Evolutionary conservation across 1,284 basidiomycete species (phyloP), one percentile per base, ranked within the genome.

Genomic region (Sporisorium iseilematis-ciliati): DNA sequence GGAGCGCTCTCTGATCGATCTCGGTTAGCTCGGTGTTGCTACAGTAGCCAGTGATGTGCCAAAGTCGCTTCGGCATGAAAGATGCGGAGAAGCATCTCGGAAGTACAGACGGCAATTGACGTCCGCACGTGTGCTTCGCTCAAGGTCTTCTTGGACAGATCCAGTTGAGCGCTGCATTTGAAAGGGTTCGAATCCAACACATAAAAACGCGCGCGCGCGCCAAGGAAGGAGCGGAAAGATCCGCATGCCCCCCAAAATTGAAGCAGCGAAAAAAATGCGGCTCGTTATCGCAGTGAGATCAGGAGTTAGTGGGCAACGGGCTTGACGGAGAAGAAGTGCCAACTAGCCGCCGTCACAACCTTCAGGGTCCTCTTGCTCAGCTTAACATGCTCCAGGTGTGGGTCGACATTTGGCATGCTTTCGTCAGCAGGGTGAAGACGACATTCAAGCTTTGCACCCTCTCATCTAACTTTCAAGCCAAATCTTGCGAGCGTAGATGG

Each of bases 241-340:
- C 54, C 54, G 54, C 41, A 29, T 0, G 31, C 0, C 16, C 5
- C 42, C 53, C 29, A 29, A 33, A 50, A 42, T n/a, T n/a, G 18
- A 23, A 49, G 14, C 18, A 21, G 18, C 21, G 7, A 23, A 50
- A 48, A 49, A n/a, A 14, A 12, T 29, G 40, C 46, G 20, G 29
- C 29, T 33, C 26, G 40, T 33, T 52, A 43, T 45, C 31, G 7
- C 21, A 29, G 23, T 16, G 11, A 46, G 25, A 54, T 62, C 60
- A 62, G 60, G 60, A 41, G 50, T 48, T 55, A 56, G 41, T 29
- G 48, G 54, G 54, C 51, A 43, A 56, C 41, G 61, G 61, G 20
- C 43, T 35, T 52, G n/a, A 52, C 61, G 61, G 54, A 55, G 8
- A 57, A 57, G 53, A 46, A 46, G 14, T 14, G 23, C 25, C 3